Conservation (phyloP, 495 filamentous ascomycete species). For the Penicillium chermesinum region DNA sequence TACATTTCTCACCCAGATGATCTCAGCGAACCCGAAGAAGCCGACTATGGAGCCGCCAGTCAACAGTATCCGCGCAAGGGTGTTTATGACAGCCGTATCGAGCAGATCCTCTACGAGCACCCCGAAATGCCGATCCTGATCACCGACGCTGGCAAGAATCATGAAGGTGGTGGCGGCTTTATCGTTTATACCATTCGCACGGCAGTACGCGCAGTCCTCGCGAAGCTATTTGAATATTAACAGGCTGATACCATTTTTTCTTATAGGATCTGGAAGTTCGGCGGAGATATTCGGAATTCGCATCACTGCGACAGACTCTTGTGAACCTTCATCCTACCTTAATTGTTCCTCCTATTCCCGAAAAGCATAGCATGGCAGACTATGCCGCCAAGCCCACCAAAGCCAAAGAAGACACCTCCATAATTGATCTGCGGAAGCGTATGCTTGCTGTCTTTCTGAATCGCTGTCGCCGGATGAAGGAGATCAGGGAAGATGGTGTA, state of each 20-base stretch:
- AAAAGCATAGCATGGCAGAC: conserved; percentile 97
- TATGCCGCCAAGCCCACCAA: conserved; percentile 97
- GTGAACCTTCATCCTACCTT: conserved; percentile 89
- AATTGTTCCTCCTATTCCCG: conserved; percentile 92
- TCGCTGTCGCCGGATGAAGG: conserved; percentile 85
- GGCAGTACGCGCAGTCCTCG: conserved; percentile 54
- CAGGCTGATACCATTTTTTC: conserved; percentile 6
- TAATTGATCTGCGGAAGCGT: conserved; percentile 91
- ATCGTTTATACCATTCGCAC: conserved; percentile 97
- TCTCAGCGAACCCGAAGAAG: conserved; percentile 57
- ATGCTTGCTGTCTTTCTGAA: conserved; percentile 96
- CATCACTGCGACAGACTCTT: conserved; percentile 82
- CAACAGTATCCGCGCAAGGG: conserved; percentile 56
- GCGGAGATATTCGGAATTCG: conserved; percentile 93
- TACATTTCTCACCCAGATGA: conserved; percentile 52
- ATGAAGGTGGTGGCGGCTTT: conserved; percentile 80
- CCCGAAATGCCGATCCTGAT: conserved; percentile 85
- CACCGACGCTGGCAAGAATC: conserved; percentile 89
- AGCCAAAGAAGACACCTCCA: conserved; percentile 92
- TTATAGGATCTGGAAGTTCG: conserved; percentile 95
- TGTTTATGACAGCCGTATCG: conserved; percentile 89
- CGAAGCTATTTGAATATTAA: background rate
- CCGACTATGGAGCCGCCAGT: conserved; percentile 28
- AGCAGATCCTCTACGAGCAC: conserved; percentile 94
- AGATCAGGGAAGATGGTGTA: conserved; percentile 87